Conservation (phyloP, 1,284 basidiomycete genomes). For the Cryptococcus jaspeensis region DNA sequence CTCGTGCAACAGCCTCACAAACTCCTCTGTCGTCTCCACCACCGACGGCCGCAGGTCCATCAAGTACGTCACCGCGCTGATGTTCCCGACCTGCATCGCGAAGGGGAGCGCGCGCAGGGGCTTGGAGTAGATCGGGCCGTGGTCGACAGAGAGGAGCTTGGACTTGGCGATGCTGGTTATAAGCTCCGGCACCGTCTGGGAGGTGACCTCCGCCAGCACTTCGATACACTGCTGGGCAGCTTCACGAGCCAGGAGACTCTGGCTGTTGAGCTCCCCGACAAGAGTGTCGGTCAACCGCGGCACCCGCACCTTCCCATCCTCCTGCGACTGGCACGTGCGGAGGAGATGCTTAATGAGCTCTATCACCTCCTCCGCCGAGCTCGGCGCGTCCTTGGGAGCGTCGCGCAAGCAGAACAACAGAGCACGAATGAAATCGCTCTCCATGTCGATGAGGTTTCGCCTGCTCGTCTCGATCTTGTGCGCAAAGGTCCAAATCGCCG, state of each 20-base stretch:
- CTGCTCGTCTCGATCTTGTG: slow-evolving; percentile 67
- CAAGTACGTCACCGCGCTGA: slow-evolving; percentile 94
- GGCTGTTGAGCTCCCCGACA: slow-evolving; percentile 83
- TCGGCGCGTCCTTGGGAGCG: slow-evolving; percentile 85
- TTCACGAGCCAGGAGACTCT: slow-evolving; percentile 80
- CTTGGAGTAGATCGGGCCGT: slow-evolving; percentile 83
- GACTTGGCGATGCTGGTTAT: slow-evolving; percentile 77
- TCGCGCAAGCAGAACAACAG: slow-evolving; percentile 94
- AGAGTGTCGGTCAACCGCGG: slow-evolving; percentile 74
- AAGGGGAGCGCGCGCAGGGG: slow-evolving; percentile 95
- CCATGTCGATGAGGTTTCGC: slow-evolving; percentile 82
- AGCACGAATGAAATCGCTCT: slow-evolving; percentile 87
- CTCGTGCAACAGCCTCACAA: slow-evolving; percentile 89
- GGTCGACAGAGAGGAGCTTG: slow-evolving; percentile 65
- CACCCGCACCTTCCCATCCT: slow-evolving; percentile 52
- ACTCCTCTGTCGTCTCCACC: slow-evolving; percentile 86
- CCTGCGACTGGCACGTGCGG: slow-evolving; percentile 62
- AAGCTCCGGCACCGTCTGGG: slow-evolving; percentile 72
- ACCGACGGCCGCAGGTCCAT: slow-evolving; percentile 79
- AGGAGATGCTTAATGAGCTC: slow-evolving; percentile 77
- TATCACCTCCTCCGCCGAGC: slow-evolving; percentile 74
- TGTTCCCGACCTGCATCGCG: slow-evolving; percentile 95
- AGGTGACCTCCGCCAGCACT: slow-evolving; percentile 72
- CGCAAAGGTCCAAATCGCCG: slow-evolving; percentile 76
- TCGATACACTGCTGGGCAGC: slow-evolving; percentile 81